Conservation (phyloP, 1,284 basidiomycete genomes). For the Apiotrichum sp. region DNA sequence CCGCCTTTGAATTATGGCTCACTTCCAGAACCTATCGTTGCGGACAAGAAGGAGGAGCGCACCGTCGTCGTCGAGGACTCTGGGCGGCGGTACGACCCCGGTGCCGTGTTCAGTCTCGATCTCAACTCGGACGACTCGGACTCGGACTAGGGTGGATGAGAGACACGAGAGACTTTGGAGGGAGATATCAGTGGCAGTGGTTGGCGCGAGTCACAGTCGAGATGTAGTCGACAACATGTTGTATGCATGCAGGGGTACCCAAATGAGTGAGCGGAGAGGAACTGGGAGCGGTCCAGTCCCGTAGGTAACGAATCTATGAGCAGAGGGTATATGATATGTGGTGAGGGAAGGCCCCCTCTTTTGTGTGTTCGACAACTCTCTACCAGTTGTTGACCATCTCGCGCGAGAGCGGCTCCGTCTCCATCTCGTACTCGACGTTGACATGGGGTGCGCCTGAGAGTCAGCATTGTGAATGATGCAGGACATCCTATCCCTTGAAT, state of each 20-base stretch:
- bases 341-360: not conserved
- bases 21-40: not conserved
- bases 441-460: constrained; percentile 55
- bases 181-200: too few relatives aligned
- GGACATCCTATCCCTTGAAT: too few relatives aligned
- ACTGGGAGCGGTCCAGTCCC: not conserved
- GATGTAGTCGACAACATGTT: constrained; percentile 15
- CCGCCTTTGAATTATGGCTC: too few relatives aligned
- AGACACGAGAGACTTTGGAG: not conserved
- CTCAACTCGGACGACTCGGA: constrained; percentile 35
- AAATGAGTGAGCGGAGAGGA: not conserved
- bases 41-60: constrained; percentile 8
- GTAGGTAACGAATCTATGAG: not conserved
- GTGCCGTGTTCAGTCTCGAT: constrained; percentile 37
- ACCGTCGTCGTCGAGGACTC: constrained; percentile 26
- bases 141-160: constrained; percentile 14
- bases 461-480: not conserved
- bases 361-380: not conserved
- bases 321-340: not conserved
- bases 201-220: too few relatives aligned
- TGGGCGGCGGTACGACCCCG: constrained; percentile 31
- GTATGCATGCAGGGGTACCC: constrained; percentile 20
- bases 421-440: constrained; percentile 93
- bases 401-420: constrained; percentile 62
- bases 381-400: constrained; percentile 50